Percentiles rank a stretch among this genome's conserved stretches.
phyloP scores from a whole-genome alignment of 345 rosid genomes.

The Schrenkiella parvula region DNA sequence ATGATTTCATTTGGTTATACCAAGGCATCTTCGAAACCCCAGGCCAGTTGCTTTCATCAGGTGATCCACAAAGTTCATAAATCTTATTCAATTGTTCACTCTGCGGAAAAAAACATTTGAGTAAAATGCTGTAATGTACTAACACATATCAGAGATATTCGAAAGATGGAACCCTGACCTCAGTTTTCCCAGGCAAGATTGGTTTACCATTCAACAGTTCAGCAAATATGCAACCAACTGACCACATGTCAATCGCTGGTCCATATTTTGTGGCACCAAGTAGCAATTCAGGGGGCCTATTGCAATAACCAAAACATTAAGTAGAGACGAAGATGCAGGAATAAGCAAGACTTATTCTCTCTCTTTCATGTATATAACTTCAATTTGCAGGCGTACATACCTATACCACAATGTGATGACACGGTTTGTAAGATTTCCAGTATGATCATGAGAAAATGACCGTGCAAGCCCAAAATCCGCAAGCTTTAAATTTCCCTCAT shows the following conservation, averaged over 20 bases:
- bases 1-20: slow-evolving; percentile 54
- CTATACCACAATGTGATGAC: slow-evolving; percentile 98
- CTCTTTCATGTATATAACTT: background rate
- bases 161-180: slow-evolving; percentile 39
- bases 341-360: background rate
- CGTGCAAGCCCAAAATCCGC: slow-evolving; percentile 99
- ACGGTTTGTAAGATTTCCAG: slow-evolving; percentile 84
- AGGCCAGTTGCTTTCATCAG: slow-evolving; percentile 67
- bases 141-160: background rate
- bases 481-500: slow-evolving; percentile 92
- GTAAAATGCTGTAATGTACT: background rate
- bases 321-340: background rate
- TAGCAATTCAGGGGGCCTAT: slow-evolving; percentile 92
- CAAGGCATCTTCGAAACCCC: slow-evolving; percentile 61
- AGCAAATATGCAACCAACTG: slow-evolving; percentile 96
- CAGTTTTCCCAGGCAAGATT: slow-evolving; percentile 89
- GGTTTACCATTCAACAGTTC: slow-evolving; percentile 91
- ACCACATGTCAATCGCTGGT: slow-evolving; percentile 98
- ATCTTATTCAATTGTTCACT: slow-evolving; percentile 61
- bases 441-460: slow-evolving; percentile 69
- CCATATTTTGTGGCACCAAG: slow-evolving; percentile 95
- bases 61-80: slow-evolving; percentile 67
- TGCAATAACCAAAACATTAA: background rate
- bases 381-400: slow-evolving; percentile 36
- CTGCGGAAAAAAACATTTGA: slow-evolving; percentile 27